Conservation (phyloP, 1,284 basidiomycete genomes). For the Malassezia pachydermatis region DNA sequence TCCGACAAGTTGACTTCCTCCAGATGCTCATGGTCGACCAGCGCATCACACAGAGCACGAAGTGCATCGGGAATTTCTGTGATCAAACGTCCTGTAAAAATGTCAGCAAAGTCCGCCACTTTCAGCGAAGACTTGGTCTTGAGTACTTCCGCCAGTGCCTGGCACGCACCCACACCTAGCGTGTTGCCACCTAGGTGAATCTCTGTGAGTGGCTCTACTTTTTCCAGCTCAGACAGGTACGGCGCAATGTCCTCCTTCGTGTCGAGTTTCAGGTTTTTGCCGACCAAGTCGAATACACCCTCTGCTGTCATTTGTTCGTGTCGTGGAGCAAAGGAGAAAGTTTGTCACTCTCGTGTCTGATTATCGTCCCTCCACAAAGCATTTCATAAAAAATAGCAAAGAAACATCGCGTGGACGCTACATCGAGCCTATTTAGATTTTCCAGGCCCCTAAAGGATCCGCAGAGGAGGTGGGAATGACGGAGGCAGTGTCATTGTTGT, state of each 20-base stretch:
- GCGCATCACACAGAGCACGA: conserved; percentile 73
- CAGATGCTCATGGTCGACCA: conserved; percentile 68
- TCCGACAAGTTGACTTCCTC: conserved; percentile 83
- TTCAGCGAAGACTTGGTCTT: conserved; percentile 61
- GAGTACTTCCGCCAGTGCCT: conserved; percentile 72
- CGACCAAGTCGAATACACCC: conserved; percentile 30
- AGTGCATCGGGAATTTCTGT: conserved; percentile 86
- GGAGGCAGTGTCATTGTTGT: no score
- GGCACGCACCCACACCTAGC: conserved; percentile 82
- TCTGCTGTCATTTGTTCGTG: no score
- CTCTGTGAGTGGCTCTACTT: conserved; percentile 62
- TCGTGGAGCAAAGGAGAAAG: no score
- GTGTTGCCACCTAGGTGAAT: conserved; percentile 91
- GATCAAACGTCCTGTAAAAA: conserved; percentile 94
- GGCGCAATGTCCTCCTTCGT: conserved; percentile 68
- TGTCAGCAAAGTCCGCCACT: conserved; percentile 92
- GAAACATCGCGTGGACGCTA: no score
- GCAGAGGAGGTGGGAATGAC: no score
- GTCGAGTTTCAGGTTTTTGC: conserved; percentile 65
- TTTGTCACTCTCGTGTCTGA: no score
- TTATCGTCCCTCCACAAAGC: no score
- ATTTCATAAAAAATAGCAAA: no score
- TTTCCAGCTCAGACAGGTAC: conserved; percentile 54
- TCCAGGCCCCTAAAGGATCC: no score
- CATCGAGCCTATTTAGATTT: no score